Evolutionary conservation across 345 rosid species (phyloP), one percentile per base, ranked within the genome.

Genomic region (Sonneratia caseolaris): DNA sequence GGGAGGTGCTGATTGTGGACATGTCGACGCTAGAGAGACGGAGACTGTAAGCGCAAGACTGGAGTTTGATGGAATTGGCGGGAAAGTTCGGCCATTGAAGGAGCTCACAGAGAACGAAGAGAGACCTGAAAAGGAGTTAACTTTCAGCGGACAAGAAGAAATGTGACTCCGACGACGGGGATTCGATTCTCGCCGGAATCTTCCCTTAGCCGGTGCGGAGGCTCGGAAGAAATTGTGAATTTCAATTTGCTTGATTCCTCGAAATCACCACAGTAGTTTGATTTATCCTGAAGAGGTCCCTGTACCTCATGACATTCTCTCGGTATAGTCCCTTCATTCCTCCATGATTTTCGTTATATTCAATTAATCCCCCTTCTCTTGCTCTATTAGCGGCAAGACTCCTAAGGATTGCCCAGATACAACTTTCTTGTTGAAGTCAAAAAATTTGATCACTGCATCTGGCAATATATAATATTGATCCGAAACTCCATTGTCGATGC

Each of bases 11-110:
- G 57, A 32, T 15, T 57, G n/a, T 27, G 61, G 70, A 43, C 53
- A 45, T 36, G 62, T 72, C 19, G 32, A 45, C 22, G 37, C 64
- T 71, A 70, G 56, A 69, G 66, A 36, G 74, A 42, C 48, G 70
- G 15, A 36, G 66, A 35, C 43, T 37, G 13, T 8, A 45, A 32
- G 59, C 59, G 59, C 16, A 9, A 37, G 55, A 16, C 35, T 36
- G 57, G 62, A 64, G 49, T 47, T 15, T 19, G 43, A 64, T 18
- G 16, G 77, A 27, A 55, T 43, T 11, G 74, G 74, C 74, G 64
- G 74, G 68, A 68, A 45, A 71, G 38, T 24, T 57, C 66, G 40
- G 70, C 56, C 74, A 76, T 76, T 0, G 69, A 70, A 8, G 32
- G 62, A 16, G n/a, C 66, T 62, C 66, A 1, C 7, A 62, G 66